Evolutionary conservation across 441 rosid species (phyloP), one percentile per base, ranked within the genome.

Genomic region (Croton laevigatus): DNA sequence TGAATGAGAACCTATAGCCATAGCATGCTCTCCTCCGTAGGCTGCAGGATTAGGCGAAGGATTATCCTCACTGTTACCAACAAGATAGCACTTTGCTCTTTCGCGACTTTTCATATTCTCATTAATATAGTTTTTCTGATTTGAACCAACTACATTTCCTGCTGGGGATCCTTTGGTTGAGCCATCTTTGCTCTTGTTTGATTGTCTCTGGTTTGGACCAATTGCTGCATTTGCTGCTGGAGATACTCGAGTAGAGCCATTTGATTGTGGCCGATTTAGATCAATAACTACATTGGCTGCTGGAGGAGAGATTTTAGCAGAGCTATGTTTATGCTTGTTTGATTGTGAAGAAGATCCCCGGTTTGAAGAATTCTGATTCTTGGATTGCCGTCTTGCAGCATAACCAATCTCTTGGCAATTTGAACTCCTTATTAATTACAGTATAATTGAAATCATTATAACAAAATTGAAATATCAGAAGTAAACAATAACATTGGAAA

Each of bases 401-500:
- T 92, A 92, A 62, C 97, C 97, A 75, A 92, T 76, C 76, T 78
- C 73, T 0, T 88, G 94, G 69, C 91, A 86, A 19, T 79, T 79
- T 48, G 75, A 37, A 49, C 70, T 51, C 96, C 96, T 89, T 62
- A 59, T 34, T 19, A 62, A 59, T 34, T 19, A 59, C 48, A 17
- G n/a, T 16, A 52, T 57, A 59, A 70, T 4, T 65, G 11, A 55
- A 40, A 75, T 34, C 12, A 45, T 36, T 32, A 54, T 20, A 8
- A 9, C 20, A 58, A 57, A 27, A 53, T 36, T 16, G 5, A 36
- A 54, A 55, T 62, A 53, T 20, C 7, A 16, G 20, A 65, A 46
- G 55, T 22, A 52, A 10, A n/a, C 11, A 2, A 13, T 42, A 34
- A 16, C 14, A 20, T 6, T 16, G 16, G 0, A 42, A 10, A 42